These are phyloP conservation scores for Fagus crenata DNA, from an alignment of 306 rosid genomes.

Conservation along the genomic window DNA sequence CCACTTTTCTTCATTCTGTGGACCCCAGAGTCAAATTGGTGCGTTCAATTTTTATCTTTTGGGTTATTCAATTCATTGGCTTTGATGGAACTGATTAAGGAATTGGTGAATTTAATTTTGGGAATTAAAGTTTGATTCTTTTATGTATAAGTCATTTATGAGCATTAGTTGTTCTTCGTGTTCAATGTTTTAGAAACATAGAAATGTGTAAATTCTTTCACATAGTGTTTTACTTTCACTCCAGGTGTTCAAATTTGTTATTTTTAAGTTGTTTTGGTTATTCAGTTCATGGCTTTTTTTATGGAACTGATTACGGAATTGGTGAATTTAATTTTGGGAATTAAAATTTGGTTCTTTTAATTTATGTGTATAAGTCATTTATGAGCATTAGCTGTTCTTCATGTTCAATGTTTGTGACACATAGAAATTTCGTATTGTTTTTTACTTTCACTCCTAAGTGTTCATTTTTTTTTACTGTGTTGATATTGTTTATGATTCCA, in stretches of 20 bases:
- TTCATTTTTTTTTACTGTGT: constrained; percentile 1
- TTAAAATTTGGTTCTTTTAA: neutral
- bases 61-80: neutral
- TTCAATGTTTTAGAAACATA: neutral
- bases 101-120: neutral
- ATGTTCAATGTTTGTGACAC: neutral
- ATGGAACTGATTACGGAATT: neutral
- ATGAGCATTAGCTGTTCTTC: neutral
- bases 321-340: neutral
- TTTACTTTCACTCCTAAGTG: neutral
- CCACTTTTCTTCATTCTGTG: constrained; percentile 82
- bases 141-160: neutral
- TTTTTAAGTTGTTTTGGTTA: neutral
- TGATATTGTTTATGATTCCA: constrained; percentile 5
- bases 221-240: no score
- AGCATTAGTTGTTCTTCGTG: neutral
- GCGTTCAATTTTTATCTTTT: neutral
- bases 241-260: no score
- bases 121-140: neutral
- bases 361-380: neutral
- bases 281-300: neutral
- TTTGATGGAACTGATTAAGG: neutral
- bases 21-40: constrained; percentile 93
- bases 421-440: neutral
- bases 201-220: no score